phyloP scores from a whole-genome alignment of 495 filamentous ascomycete species.

The Aspergillus affinis region DNA sequence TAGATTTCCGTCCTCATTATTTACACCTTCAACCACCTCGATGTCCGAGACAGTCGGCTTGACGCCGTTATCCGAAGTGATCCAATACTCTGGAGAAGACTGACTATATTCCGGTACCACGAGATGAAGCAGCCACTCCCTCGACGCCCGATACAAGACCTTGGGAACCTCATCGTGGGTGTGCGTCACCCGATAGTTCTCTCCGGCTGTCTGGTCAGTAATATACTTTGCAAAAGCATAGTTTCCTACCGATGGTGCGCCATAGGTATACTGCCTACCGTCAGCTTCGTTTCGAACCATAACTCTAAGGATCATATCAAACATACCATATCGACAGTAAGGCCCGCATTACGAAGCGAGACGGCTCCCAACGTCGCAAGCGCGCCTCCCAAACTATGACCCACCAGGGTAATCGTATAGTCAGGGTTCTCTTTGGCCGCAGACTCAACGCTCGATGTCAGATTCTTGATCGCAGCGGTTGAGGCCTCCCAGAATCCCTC shows the following conservation, averaged over 20 bases:
- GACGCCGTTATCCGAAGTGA: conserved; percentile 27
- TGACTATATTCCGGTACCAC: conserved; percentile 48
- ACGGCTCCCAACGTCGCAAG: conserved; percentile 55
- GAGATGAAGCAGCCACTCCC: background rate
- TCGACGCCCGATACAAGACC: conserved; percentile 40
- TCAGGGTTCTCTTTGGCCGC: conserved; percentile 30
- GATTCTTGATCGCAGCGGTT: conserved; percentile 33
- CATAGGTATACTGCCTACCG: conserved; percentile 53
- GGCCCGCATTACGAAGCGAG: conserved; percentile 44
- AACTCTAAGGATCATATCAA: background rate
- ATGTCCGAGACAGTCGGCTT: conserved; percentile 30
- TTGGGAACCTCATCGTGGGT: conserved; percentile 57
- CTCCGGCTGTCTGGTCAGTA: conserved; percentile 27
- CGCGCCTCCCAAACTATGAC: conserved; percentile 64
- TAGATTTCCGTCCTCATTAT: conserved; percentile 38
- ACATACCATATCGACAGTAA: conserved; percentile 17
- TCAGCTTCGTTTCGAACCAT: background rate
- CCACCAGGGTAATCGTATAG: conserved; percentile 51
- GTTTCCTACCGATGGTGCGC: conserved; percentile 60
- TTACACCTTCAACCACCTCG: conserved; percentile 20
- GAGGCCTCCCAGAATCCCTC: conserved; percentile 50
- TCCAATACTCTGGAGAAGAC: conserved; percentile 60
- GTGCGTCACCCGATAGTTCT: conserved; percentile 61
- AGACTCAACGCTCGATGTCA: conserved; percentile 27
- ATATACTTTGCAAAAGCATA: conserved; percentile 47